Conservation (phyloP, 192 early-diverging fungal genomes). For the Polychytrium aggregatum region DNA sequence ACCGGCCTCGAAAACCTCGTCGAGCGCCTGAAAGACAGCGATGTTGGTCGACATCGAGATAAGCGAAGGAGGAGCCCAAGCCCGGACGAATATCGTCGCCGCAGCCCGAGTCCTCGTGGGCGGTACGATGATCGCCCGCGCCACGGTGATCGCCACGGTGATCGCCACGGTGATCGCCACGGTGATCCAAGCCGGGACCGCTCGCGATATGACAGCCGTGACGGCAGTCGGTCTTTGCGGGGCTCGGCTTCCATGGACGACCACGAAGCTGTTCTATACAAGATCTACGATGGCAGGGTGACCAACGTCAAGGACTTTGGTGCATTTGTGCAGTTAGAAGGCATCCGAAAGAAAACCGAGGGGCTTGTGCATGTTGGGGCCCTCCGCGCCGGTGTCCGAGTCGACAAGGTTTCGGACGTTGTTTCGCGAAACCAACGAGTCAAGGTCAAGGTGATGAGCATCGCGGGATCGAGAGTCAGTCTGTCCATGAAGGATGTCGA, state of each 20-base stretch:
- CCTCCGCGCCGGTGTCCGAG: slow-evolving; percentile 49
- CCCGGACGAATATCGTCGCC: too few relatives aligned
- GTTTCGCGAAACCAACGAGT: slow-evolving; percentile 70
- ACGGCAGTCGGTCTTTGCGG: slow-evolving; percentile 7
- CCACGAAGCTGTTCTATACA: slow-evolving; percentile 75
- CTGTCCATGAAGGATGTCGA: slow-evolving; percentile 96
- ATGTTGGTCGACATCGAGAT: slow-evolving; percentile 5
- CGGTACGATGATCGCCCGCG: slow-evolving; percentile 10
- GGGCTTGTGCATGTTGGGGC: slow-evolving; percentile 84
- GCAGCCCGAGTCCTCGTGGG: slow-evolving; percentile 12
- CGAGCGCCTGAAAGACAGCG: slow-evolving; percentile 7
- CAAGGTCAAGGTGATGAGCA: slow-evolving; percentile 91
- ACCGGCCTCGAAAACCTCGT: slow-evolving; percentile 47
- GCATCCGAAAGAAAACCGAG: slow-evolving; percentile 63
- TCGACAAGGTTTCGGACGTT: slow-evolving; percentile 77
- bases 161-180: slow-evolving; percentile 22
- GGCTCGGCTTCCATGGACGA: too few relatives aligned
- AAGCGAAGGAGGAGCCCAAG: slow-evolving; percentile 12
- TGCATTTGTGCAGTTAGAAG: slow-evolving; percentile 78
- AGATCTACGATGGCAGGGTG: slow-evolving; percentile 81
- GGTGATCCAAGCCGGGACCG: slow-evolving; percentile 17
- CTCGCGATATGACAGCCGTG: slow-evolving; percentile 3
- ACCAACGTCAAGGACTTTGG: slow-evolving; percentile 87
- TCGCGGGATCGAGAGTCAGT: slow-evolving; percentile 67
- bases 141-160: slow-evolving; percentile 8